Conservation (phyloP, 2,329 filamentous ascomycete species). For the Cytospora schulzeri region DNA sequence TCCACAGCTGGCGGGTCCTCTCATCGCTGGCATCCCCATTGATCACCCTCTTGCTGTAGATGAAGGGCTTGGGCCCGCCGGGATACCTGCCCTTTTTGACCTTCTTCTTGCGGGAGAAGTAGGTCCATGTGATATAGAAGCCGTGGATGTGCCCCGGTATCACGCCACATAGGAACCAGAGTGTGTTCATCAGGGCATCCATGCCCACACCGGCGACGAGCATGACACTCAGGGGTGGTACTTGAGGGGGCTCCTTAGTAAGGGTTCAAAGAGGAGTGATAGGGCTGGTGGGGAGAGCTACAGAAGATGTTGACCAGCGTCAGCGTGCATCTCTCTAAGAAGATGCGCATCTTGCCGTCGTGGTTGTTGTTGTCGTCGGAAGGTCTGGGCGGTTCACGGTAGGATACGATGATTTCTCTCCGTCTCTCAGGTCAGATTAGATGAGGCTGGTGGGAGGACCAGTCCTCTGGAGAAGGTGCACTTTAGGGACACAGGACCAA, state of each 20-base stretch:
- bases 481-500: neutral
- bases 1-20: slow-evolving; percentile 22
- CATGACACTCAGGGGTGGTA: slow-evolving; percentile 25
- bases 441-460: neutral
- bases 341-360: slow-evolving; percentile 15
- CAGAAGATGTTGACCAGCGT: slow-evolving; percentile 22
- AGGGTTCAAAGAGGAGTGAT: neutral
- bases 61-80: slow-evolving; percentile 21
- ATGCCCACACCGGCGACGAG: slow-evolving; percentile 54
- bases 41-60: slow-evolving; percentile 22
- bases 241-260: slow-evolving; percentile 6
- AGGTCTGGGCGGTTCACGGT: no score
- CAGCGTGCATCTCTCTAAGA: slow-evolving; percentile 16
- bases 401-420: neutral
- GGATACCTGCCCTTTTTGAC: slow-evolving; percentile 24
- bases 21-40: slow-evolving; percentile 25
- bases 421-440: neutral
- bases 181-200: slow-evolving; percentile 53
- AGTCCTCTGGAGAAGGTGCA: neutral
- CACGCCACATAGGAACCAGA: slow-evolving; percentile 30
- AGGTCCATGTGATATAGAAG: slow-evolving; percentile 26
- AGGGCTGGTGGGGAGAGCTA: neutral
- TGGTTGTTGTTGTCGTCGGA: neutral
- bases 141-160: slow-evolving; percentile 28
- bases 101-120: slow-evolving; percentile 25